A percentile compares a stretch with the other conserved stretches of the same genome.
Conservation (phyloP, 139 green algal genomes). For the Haematococcus lacustris region DNA sequence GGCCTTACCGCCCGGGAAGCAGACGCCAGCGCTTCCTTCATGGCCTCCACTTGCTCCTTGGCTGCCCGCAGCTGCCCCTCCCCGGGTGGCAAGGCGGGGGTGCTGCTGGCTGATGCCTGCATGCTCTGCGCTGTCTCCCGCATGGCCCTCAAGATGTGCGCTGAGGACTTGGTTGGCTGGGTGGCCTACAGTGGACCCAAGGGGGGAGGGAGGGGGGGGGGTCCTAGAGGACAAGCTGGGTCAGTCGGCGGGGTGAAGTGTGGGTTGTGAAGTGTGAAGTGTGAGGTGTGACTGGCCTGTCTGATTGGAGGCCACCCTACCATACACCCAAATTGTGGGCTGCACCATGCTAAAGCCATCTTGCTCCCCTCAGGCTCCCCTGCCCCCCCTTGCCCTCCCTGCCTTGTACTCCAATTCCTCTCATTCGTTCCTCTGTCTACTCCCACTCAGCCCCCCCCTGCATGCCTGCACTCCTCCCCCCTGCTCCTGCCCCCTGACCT, state of each 20-base stretch:
- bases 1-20: conserved; percentile 12
- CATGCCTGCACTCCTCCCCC: conserved; percentile 8
- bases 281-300: no score
- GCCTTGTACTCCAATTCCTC: background rate
- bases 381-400: background rate
- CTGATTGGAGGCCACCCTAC: background rate
- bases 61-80: conserved; percentile 6
- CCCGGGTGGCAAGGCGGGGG: background rate
- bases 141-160: conserved; percentile 40
- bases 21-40: conserved; percentile 5
- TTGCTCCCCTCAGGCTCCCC: background rate
- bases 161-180: conserved; percentile 24
- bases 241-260: no score
- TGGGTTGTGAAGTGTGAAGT: no score
- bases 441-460: background rate
- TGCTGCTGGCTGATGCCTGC: conserved; percentile 7
- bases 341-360: background rate
- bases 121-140: conserved; percentile 36
- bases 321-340: background rate
- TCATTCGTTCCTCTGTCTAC: background rate
- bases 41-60: background rate
- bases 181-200: conserved; percentile 26
- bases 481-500: conserved; percentile 29
- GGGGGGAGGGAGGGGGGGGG: no score
- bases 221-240: no score